Evolutionary conservation across 1,284 basidiomycete genomes (phyloP), one percentile per base, ranked within the genome.

Genomic region (Ceratobasidium sp.): DNA sequence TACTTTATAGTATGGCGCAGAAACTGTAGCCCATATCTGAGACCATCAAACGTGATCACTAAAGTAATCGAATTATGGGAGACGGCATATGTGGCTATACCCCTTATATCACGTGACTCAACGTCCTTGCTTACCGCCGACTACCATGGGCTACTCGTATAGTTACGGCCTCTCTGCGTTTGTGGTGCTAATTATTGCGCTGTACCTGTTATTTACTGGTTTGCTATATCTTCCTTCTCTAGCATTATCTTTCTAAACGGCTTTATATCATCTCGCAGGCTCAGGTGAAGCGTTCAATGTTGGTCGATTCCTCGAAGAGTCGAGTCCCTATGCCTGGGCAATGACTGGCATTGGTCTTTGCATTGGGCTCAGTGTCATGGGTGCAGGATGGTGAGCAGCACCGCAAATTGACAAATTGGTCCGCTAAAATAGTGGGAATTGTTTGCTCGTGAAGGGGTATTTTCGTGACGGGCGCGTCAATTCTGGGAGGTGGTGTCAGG

Each of bases 401-500:
- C 25, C 61, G 5, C 22, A 8, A 15, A 37, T 32, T 34, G 32
- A 59, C 29, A 59, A 15, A 17, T 13, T 13, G 8, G 29, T 17
- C 17, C 15, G 67, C 25, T 71, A 56, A 65, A 25, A 29, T 61
- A 46, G 43, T 59, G 69, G 56, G 54, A 61, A 74, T 49, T 71
- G 65, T 34, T 54, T n/a, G 32, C 40, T 44, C 76, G 22, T 76
- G 78, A 80, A 99, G 97, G 97, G 97, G 97, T 75, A 99, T 99
- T 85, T 97, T 98, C 86, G 88, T 99, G 78, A 99, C 97, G 1
- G 97, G 97, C 75, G 86, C 97, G 25, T 97, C 95, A 37, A 97
- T 99, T 80, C 88, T 99, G 29, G 97, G 97, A 77, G 97, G 96
- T 82, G 97, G 97, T 83, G 96, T 99, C 15, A 88, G 97, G 54